Conservation (phyloP, 805 yeast genomes). For the Saturnispora sanitii region DNA sequence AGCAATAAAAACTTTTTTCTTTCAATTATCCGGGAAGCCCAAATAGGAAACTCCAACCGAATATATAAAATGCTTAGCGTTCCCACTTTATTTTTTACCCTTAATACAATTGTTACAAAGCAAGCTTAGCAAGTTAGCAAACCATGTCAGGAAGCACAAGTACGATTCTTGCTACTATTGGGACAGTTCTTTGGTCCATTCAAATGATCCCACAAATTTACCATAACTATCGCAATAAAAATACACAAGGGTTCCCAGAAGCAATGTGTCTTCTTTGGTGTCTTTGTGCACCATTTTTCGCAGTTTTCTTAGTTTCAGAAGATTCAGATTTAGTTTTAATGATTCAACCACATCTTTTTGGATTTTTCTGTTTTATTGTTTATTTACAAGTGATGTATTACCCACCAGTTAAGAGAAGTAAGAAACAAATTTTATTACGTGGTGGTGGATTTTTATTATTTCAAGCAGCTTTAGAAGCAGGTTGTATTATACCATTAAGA, state of each 20-base stretch:
- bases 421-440: constrained; percentile 22
- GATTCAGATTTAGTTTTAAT: constrained; percentile 42
- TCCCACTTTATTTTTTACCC: too few relatives aligned
- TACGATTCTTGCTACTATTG: constrained; percentile 70
- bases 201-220: constrained; percentile 72
- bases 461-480: constrained; percentile 34
- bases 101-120: too few relatives aligned
- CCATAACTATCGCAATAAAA: constrained; percentile 61
- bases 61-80: too few relatives aligned
- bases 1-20: too few relatives aligned
- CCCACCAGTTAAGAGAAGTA: constrained; percentile 35
- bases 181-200: constrained; percentile 88
- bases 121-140: too few relatives aligned
- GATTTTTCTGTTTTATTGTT: constrained; percentile 37
- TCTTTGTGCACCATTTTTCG: constrained; percentile 44
- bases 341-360: constrained; percentile 46
- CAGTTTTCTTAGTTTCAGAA: constrained; percentile 39
- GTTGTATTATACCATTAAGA: constrained; percentile 41
- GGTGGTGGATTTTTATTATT: constrained; percentile 29
- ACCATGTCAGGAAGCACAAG: background rate
- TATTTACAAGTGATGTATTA: constrained; percentile 43
- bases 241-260: constrained; percentile 82
- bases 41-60: too few relatives aligned
- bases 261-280: constrained; percentile 86
- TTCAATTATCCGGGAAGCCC: too few relatives aligned